Base-by-base conservation (phyloP, 768 basidiomycete species). In the Leccinum longicurvipes region DNA sequence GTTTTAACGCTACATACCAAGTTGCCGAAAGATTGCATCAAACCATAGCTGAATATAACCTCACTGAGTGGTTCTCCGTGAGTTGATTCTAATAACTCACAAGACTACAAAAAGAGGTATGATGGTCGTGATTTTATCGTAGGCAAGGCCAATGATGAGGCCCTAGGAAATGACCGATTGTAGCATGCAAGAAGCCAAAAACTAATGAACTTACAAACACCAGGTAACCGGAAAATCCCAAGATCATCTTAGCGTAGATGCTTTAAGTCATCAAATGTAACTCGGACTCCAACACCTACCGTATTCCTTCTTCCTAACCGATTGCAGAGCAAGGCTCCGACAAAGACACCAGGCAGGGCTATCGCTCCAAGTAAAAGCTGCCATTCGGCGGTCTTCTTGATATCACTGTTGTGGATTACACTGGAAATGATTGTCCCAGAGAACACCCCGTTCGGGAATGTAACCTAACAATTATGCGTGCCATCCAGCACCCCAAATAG, bases 11-110 rank as follows among this genome's bases (percentile, higher is more conserved):
- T 19, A 64, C 73, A 36, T 64, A 81, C 83, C 72, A 87, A 47
- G 62, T 88, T 88, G n/a, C 86, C 86, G 45, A 77, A 80, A 3
- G 82, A 86, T 61, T 87, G 83, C 86, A 89, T 86, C 52, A 87
- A 71, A 3, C 84, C 87, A 66, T 86, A 89, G 60, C 83, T 85
- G 55, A 7, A 49, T 47, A 39, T 11, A 8, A 32, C 31, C 11
- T n/a, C 7, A 34, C 17, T 56, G 24, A 61, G 48, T n/a, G 45
- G 58, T 19, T 14, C 44, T 29, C 50, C 32, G 34, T 45, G 29
- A 27, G 28, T 27, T 27, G 24, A 34, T 42, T 31, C 31, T 1
- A 10, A 14, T 6, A 6, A 69, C 82, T 63, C 62, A 85, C 84
- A 89, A 82, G 57, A 89, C 70, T 50, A 89, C 77, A 63, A 91